phyloP scores from a whole-genome alignment of 1,139 yeast genomes.

The Saccharomyces hybrid region DNA sequence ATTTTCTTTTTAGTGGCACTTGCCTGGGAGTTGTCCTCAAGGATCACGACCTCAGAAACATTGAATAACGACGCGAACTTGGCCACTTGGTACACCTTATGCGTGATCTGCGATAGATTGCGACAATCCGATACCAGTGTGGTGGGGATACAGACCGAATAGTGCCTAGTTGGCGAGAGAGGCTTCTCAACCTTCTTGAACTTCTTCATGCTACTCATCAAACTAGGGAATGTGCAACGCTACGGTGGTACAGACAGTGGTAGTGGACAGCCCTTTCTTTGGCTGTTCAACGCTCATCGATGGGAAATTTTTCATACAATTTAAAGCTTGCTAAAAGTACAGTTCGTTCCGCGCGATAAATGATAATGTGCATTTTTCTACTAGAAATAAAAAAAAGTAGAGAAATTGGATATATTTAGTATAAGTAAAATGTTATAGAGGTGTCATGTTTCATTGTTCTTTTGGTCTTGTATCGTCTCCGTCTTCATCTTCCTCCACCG shows the following conservation, averaged over 20 bases:
- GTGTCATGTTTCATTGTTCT: conserved; percentile 2
- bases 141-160: conserved; percentile 60
- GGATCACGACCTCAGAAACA: conserved; percentile 64
- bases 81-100: conserved; percentile 70
- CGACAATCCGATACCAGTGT: conserved; percentile 51
- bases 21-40: conserved; percentile 37
- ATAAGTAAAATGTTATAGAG: conserved; percentile 3
- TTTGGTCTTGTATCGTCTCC: conserved; percentile 3
- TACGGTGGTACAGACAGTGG: background rate
- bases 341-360: background rate
- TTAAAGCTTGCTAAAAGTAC: background rate
- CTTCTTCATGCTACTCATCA: conserved; percentile 8
- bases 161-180: conserved; percentile 26
- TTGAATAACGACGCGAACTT: conserved; percentile 61
- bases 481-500: conserved; percentile 22
- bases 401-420: background rate
- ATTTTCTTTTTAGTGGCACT: conserved; percentile 13
- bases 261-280: background rate
- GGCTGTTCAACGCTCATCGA: background rate
- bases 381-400: background rate
- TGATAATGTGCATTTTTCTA: background rate
- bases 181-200: conserved; percentile 22
- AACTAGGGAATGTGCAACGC: background rate
- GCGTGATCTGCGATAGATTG: conserved; percentile 66
- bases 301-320: background rate